Conservation (phyloP, 2,329 filamentous ascomycete genomes). For the Sporothrix curviconia region DNA sequence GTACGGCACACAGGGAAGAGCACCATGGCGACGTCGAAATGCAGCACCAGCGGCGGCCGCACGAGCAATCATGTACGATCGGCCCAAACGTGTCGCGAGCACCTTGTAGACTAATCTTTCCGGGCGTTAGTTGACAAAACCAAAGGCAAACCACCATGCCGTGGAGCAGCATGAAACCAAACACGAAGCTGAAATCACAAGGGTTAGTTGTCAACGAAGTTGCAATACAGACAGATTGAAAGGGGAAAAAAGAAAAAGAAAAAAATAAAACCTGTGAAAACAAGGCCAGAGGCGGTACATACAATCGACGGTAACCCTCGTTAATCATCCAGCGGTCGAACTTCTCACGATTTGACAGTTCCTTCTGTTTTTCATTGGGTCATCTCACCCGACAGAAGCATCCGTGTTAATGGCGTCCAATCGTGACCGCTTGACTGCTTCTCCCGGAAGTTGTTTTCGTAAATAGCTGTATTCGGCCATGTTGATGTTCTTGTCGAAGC, state of each 20-base stretch:
- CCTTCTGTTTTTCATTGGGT: slow-evolving; percentile 64
- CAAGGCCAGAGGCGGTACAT: too few species aligned
- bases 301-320: slow-evolving; percentile 76
- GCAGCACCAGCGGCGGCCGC: slow-evolving; percentile 68
- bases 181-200: slow-evolving; percentile 55
- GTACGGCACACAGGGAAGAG: slow-evolving; percentile 79
- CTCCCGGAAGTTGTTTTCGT: slow-evolving; percentile 25
- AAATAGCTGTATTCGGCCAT: slow-evolving; percentile 34
- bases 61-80: slow-evolving; percentile 69
- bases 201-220: background rate
- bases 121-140: slow-evolving; percentile 72
- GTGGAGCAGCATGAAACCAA: slow-evolving; percentile 67
- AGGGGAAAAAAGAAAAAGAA: background rate
- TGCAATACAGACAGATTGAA: slow-evolving; percentile 18
- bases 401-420: slow-evolving; percentile 76
- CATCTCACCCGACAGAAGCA: slow-evolving; percentile 79
- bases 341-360: slow-evolving; percentile 61
- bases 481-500: background rate
- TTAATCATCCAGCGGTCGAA: slow-evolving; percentile 88
- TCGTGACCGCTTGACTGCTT: slow-evolving; percentile 61
- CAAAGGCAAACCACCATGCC: slow-evolving; percentile 72
- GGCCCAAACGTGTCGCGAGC: slow-evolving; percentile 65
- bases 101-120: slow-evolving; percentile 64
- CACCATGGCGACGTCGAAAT: slow-evolving; percentile 74
- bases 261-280: too few species aligned